Evolutionary conservation across 495 filamentous ascomycete species (phyloP), one percentile per base, ranked within the genome.

Genomic region (Xylaria intraflava): DNA sequence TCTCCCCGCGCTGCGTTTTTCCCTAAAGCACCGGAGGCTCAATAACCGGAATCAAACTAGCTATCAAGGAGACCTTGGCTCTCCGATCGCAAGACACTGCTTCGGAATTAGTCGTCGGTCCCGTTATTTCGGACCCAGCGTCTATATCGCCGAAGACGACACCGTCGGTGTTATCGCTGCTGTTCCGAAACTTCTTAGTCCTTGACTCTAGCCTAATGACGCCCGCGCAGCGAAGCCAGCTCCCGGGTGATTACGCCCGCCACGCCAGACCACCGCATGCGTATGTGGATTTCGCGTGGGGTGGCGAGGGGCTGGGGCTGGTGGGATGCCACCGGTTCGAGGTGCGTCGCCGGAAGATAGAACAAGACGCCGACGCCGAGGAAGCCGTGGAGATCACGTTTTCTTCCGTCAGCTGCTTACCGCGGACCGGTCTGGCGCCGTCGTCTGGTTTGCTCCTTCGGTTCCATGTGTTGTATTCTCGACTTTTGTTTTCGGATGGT

Each of bases 381-480:
- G 38, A 40, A 19, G 19, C 22, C 19, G 51, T 44, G 16, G 49
- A 44, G 6, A 47, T 36, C 31, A 33, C 53, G 1, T 50, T 51
- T 1, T 53, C 49, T 27, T 33, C 45, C 46, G 35, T 50, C 8
- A 44, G 12, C 7, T 36, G 29, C n/a, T 40, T 40, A 27, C 50
- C 29, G 16, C 10, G 33, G 2, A 42, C 55, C 17, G 46, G 50
- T 12, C 55, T 45, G 2, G 38, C 38, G 4, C 38, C 38, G 22
- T 19, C 38, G n/a, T n/a, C n/a, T 27, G 16, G 3, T 1, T 55
- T 40, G 43, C 22, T 59, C 10, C 36, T 24, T 24, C 10, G 6
- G 12, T 59, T 59, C 22, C 56, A 59, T 59, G 19, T 49, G 6
- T 38, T 55, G 11, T 59, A 59, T 46, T 46, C 56, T 14, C 19